phyloP scores from a whole-genome alignment of 2,329 filamentous ascomycete genomes.

The Pseudogymnoascus sp. region DNA sequence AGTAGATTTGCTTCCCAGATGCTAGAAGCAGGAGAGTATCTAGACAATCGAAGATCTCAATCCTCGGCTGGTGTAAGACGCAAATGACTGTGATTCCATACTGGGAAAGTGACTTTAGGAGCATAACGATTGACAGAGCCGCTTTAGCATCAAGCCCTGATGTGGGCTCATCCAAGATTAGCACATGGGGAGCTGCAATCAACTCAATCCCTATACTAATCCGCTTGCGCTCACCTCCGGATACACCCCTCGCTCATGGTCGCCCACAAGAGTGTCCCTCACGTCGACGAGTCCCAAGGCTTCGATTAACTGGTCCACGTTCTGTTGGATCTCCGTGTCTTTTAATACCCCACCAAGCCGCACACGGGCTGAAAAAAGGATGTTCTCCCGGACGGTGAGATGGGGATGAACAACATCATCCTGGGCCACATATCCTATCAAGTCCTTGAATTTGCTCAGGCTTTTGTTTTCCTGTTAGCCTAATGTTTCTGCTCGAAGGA shows the following conservation, averaged over 20 bases:
- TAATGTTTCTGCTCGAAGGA: not conserved
- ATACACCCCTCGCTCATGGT: slow-evolving; percentile 42
- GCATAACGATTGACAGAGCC: slow-evolving; percentile 36
- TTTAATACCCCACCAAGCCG: slow-evolving; percentile 45
- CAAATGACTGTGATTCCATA: slow-evolving; percentile 49
- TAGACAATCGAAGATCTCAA: slow-evolving; percentile 49
- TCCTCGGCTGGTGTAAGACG: slow-evolving; percentile 52
- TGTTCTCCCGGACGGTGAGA: slow-evolving; percentile 53
- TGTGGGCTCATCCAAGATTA: slow-evolving; percentile 47
- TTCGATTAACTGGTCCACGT: slow-evolving; percentile 49
- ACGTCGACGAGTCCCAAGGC: slow-evolving; percentile 46
- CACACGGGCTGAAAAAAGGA: slow-evolving; percentile 49
- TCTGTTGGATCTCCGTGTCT: slow-evolving; percentile 39
- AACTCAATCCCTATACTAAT: slow-evolving; percentile 53
- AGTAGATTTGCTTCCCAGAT: slow-evolving; percentile 47
- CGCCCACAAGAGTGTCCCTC: slow-evolving; percentile 43
- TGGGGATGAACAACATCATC: slow-evolving; percentile 53
- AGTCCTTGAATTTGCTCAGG: slow-evolving; percentile 42
- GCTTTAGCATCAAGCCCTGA: slow-evolving; percentile 47
- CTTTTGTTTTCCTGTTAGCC: not conserved
- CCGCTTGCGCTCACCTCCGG: slow-evolving; percentile 49
- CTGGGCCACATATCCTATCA: slow-evolving; percentile 55
- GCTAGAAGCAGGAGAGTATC: slow-evolving; percentile 48
- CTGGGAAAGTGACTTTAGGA: slow-evolving; percentile 41
- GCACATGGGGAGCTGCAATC: slow-evolving; percentile 46